Conservation (phyloP, 768 basidiomycete genomes). For the Termitomyces sp. region DNA sequence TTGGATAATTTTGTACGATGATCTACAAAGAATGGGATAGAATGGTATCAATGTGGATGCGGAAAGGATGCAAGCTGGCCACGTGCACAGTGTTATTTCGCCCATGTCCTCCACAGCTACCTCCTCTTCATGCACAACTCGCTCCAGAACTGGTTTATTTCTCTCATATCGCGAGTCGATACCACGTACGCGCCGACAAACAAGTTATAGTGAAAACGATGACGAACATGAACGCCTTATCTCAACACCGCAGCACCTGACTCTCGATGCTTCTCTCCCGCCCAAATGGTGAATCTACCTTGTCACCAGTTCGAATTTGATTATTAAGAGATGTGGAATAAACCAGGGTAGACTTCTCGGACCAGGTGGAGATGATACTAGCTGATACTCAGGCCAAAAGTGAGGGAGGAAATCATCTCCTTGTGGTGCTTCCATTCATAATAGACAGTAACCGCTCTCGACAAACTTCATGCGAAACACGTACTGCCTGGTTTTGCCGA, state of each 20-base stretch:
- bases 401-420: slow-evolving; percentile 32
- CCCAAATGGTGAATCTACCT: slow-evolving; percentile 69
- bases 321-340: slow-evolving; percentile 14
- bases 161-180: slow-evolving; percentile 88
- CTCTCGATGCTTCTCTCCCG: slow-evolving; percentile 64
- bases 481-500: slow-evolving; percentile 95
- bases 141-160: slow-evolving; percentile 89
- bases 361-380: slow-evolving; percentile 82
- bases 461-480: slow-evolving; percentile 95
- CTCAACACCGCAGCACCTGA: slow-evolving; percentile 31
- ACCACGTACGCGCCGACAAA: slow-evolving; percentile 30
- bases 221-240: slow-evolving; percentile 72
- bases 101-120: slow-evolving; percentile 10
- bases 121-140: slow-evolving; percentile 45
- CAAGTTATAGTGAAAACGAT: slow-evolving; percentile 44
- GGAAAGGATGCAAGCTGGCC: not conserved
- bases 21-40: not conserved
- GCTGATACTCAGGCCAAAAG: slow-evolving; percentile 69
- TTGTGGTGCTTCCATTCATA: slow-evolving; percentile 14
- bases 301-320: slow-evolving; percentile 16
- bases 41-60: not conserved
- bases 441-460: slow-evolving; percentile 71
- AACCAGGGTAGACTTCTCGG: slow-evolving; percentile 85
- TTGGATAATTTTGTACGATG: not conserved
- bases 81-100: slow-evolving; percentile 14